Percentiles rank a stretch among this genome's conserved stretches.
Evolutionary conservation across 2,329 filamentous ascomycete genomes (phyloP).

Genomic region (Curvularia verruculosa): DNA sequence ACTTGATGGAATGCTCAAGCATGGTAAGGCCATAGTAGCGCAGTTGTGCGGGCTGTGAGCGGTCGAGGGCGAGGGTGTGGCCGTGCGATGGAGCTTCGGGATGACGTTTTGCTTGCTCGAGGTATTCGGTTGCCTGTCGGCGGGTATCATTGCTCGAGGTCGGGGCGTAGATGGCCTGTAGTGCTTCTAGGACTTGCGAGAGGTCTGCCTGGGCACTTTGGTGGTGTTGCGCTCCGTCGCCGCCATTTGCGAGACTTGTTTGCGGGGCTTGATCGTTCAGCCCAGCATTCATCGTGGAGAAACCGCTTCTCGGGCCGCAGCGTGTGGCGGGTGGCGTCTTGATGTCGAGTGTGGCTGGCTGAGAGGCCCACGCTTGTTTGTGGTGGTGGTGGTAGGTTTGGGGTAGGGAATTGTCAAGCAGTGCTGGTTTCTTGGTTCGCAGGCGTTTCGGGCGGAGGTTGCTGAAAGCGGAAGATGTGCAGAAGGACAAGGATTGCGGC

Average conservation of each 20-base stretch:
- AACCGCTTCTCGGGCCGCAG: constrained; percentile 20
- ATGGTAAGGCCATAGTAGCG: constrained; percentile 93
- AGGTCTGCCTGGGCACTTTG: constrained; percentile 51
- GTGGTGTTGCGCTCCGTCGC: constrained; percentile 22
- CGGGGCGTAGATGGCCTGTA: constrained; percentile 85
- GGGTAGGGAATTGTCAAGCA: not conserved
- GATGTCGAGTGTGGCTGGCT: not conserved
- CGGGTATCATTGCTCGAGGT: constrained; percentile 81
- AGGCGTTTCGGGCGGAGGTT: constrained; percentile 10
- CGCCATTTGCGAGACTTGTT: constrained; percentile 27
- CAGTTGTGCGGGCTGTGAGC: constrained; percentile 76
- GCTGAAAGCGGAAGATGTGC: constrained; percentile 17
- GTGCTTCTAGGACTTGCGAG: constrained; percentile 77
- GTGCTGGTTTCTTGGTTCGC: not conserved
- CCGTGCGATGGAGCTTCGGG: constrained; percentile 83
- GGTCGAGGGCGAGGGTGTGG: constrained; percentile 79
- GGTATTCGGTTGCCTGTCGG: constrained; percentile 80
- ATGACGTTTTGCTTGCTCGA: constrained; percentile 83
- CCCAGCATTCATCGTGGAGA: constrained; percentile 42
- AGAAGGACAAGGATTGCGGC: constrained; percentile 15
- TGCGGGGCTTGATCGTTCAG: constrained; percentile 36
- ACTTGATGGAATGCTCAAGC: constrained; percentile 86
- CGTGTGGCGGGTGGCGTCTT: not conserved
- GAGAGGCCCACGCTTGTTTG: not conserved
- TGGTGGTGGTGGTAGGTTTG: constrained; percentile 2